Evolutionary conservation across 345 rosid genomes (phyloP).

Genomic region (Melastoma malabathricum): DNA sequence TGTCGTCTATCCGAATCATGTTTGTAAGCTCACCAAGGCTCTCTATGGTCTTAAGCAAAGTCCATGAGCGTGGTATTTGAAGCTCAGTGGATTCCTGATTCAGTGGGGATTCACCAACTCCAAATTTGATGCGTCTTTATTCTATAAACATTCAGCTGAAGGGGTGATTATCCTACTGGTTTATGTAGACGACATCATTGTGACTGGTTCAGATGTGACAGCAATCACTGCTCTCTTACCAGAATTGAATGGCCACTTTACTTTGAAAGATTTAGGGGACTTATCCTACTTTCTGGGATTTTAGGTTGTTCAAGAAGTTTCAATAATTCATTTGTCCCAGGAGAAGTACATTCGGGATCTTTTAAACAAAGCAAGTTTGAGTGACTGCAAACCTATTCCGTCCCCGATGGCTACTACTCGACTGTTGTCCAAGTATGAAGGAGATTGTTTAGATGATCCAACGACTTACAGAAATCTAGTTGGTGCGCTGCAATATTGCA

Average conservation of each 20-base stretch:
- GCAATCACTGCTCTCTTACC: accelerated
- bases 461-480: background rate
- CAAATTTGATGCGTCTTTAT: background rate
- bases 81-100: background rate
- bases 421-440: too few species aligned
- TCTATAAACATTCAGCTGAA: background rate
- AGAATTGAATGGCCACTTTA: background rate
- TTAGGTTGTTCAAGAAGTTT: background rate
- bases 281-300: conserved; percentile 6
- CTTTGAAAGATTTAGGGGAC: background rate
- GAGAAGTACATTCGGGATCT: background rate
- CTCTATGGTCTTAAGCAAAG: conserved; percentile 1
- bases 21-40: too few species aligned
- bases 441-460: background rate
- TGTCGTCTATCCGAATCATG: too few species aligned
- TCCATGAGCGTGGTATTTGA: background rate
- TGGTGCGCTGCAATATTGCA: background rate
- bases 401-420: background rate
- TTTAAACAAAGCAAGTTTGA: background rate
- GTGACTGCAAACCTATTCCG: background rate
- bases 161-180: background rate
- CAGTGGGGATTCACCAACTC: background rate
- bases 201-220: background rate
- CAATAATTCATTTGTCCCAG: background rate
- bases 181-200: background rate